phyloP scores from a whole-genome alignment of 2,329 filamentous ascomycete genomes.

The Xylaria sp. region DNA sequence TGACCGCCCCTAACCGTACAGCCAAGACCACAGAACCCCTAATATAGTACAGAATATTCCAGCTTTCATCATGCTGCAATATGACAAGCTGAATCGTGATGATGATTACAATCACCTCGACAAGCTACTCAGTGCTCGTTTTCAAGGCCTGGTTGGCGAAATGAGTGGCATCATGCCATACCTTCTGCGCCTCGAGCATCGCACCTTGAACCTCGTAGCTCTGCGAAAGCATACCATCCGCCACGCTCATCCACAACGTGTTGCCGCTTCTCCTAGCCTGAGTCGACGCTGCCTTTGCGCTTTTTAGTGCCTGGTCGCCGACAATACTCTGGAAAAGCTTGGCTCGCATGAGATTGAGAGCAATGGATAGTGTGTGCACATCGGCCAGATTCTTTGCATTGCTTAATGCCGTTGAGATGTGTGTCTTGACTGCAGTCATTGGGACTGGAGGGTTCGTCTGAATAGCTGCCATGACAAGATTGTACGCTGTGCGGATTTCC shows the following conservation, averaged over 20 bases:
- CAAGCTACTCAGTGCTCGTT: slow-evolving; percentile 32
- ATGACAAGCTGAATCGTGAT: slow-evolving; percentile 18
- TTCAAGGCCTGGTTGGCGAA: slow-evolving; percentile 45
- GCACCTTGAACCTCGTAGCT: slow-evolving; percentile 79
- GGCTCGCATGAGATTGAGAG: slow-evolving; percentile 84
- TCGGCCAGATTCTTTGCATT: slow-evolving; percentile 77
- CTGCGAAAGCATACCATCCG: slow-evolving; percentile 79
- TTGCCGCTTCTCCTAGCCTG: slow-evolving; percentile 77
- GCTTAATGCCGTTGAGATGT: slow-evolving; percentile 77
- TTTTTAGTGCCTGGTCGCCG: slow-evolving; percentile 82
- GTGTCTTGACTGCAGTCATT: slow-evolving; percentile 80
- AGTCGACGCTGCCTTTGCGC: slow-evolving; percentile 73
- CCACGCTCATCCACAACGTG: slow-evolving; percentile 81
- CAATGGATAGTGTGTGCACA: slow-evolving; percentile 82
- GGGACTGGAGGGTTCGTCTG: slow-evolving; percentile 69
- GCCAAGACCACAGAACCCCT: slow-evolving; percentile 11
- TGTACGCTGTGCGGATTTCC: slow-evolving; percentile 81
- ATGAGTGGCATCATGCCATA: slow-evolving; percentile 43
- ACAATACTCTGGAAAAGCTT: slow-evolving; percentile 85
- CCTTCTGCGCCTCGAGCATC: slow-evolving; percentile 62
- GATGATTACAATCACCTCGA: background rate
- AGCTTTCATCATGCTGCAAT: slow-evolving; percentile 4
- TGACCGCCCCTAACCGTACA: slow-evolving; percentile 19
- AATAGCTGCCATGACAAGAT: slow-evolving; percentile 77
- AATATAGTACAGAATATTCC: slow-evolving; percentile 27